Base-by-base conservation (phyloP, 495 filamentous ascomycete genomes). In the Daldinia concentrica region DNA sequence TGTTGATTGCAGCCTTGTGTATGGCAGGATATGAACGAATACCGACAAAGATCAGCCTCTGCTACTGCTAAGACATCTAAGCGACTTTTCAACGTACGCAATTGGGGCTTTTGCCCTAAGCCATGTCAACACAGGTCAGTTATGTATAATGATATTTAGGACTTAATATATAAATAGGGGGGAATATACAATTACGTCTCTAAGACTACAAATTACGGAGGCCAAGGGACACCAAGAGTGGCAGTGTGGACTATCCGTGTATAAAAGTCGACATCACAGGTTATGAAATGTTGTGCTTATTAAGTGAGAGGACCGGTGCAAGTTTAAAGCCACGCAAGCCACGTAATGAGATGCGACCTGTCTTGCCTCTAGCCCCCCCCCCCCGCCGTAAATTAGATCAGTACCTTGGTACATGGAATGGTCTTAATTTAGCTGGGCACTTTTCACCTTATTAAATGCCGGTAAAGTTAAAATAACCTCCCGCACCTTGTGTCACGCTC, bases 321-420 rank as follows among this genome's bases (percentile, higher is more conserved):
- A 51, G 50, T 54, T 29, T 30, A 54, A 54, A 54, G 50, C 50
- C 50, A 54, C 50, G 27, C 24, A 30, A 54, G 24, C 50, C 50
- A 54, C 50, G 50, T 54, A 54, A 54, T 54, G 26, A 30, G 26
- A 12, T 48, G 43, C 43, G 43, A 48, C 43, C 9, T 48, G 43
- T 48, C 17, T 48, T 41, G 39, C n/a, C n/a, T n/a, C n/a, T n/a
- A n/a, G n/a, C n/a, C n/a, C n/a, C n/a, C n/a, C n/a, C n/a, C n/a
- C n/a, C n/a, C n/a, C n/a, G n/a, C n/a, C n/a, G n/a, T n/a, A n/a
- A n/a, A n/a, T n/a, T n/a, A n/a, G n/a, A n/a, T n/a, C n/a, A n/a
- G n/a, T 45, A 45, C n/a, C 1, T 39, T 0, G 3, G 9, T 48
- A 48, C 43, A 48, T 14, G 14, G 14, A 48, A 22, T 11, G 9